Base-by-base conservation (phyloP, 192 early-diverging fungal genomes). In the Cetraspora pellucida region DNA sequence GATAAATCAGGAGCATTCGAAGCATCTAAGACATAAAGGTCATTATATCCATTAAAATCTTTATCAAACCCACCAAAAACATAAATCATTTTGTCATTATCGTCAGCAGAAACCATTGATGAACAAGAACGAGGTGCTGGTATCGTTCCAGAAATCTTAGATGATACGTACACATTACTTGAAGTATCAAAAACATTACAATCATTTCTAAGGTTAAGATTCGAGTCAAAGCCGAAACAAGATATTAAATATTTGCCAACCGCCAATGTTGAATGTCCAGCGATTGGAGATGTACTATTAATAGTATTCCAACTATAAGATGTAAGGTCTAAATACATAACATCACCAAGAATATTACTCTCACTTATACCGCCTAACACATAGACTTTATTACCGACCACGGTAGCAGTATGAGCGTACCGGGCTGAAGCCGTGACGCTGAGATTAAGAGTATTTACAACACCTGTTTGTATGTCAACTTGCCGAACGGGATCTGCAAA, bases 101-200 rank as follows among this genome's bases (percentile, higher is more conserved):
- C 9, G 25, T 45, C 43, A 47, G 11, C 4, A 21, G 45, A 25
- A 25, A 27, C 21, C 71, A 73, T 73, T 1, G 71, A 58, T 57
- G 71, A 54, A 44, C 16, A 54, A 28, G 52, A 57, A 31, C 71
- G 71, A 31, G 71, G 71, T 16, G 54, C 17, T 30, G 71, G 71
- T 44, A 31, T 27, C 9, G 0, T 19, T 43, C 21, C 54, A 43
- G 16, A 21, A 16, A 58, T 58, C 19, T 17, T 31, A n/a, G 54
- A 5, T 59, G 25, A 19, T 19, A 73, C 23, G 44, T 23, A 57
- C 37, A 17, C 16, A 25, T 58, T 58, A 7, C 14, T 45, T 21
- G n/a, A 31, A 44, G 31, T 73, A 58, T 73, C 71, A 44, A 57
- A 73, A 58, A 73, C 43, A 58, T 58, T 73, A 58, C 71, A 73